Base-by-base conservation (phyloP, 192 early-diverging fungal genomes). In the Gigaspora rosea region DNA sequence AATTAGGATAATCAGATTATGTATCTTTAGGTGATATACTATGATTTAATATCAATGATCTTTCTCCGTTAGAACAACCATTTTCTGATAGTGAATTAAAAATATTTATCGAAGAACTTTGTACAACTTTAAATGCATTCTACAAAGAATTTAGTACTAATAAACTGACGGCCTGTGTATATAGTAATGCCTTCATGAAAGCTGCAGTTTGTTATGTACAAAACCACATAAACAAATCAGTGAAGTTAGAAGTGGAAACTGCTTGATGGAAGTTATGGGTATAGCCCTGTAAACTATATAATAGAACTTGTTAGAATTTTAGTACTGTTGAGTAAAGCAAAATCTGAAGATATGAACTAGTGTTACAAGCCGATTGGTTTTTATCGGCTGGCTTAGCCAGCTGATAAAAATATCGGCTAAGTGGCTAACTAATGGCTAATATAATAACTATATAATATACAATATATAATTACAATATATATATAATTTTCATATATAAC, bases 251-350 rank as follows among this genome's bases (percentile, higher is more conserved):
- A 11, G 64, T 54, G 16, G 76, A 68, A 75, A 58, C 62, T 36
- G 13, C 46, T 77, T 4, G 50, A 77, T 50, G 65, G 65, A 68
- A 77, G 64, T 77, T 64, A 35, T 41, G 76, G 74, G 18, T 47
- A 64, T 75, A 59, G 74, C 16, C 35, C 49, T 75, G 52, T 77
- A 20, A 64, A 77, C 65, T 77, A 77, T 49, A 59, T 77, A 27
- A 51, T 76, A 13, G 49, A 20, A 32, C 49, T 76, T 3, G 22
- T 46, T 52, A 67, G 18, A 66, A 36, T 76, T 76, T 63, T 66
- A 41, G 16, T 65, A 5, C 51, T 78, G 22, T 46, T 78, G 54
- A 59, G 66, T 15, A 50, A 78, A 68, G 67, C 65, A 57, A 78
- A 78, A 69, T 16, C 58, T 16, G 68, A 58, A 56, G 41, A n/a